Evolutionary conservation across 169 alveolate genomes (phyloP).

Genomic region (Cryptosporidium baileyi): DNA sequence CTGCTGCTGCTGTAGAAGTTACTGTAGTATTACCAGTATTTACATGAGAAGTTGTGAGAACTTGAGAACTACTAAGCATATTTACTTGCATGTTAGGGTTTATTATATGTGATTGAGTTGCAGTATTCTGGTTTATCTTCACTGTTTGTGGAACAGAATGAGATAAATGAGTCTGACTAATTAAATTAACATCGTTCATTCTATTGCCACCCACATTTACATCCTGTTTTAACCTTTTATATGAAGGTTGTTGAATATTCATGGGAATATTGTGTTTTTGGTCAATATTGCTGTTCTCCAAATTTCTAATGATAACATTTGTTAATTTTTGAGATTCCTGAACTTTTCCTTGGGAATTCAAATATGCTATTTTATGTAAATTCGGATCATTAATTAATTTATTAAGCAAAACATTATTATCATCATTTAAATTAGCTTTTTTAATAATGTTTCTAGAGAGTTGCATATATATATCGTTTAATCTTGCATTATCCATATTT

Average conservation of each 20-base stretch:
- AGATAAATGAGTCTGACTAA: neutral
- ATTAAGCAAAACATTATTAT: neutral
- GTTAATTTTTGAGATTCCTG: slow-evolving; percentile 38
- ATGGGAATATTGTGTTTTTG: neutral
- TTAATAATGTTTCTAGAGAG: slow-evolving; percentile 9
- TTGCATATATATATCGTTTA: neutral
- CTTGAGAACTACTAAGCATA: neutral
- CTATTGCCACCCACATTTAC: neutral
- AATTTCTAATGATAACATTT: neutral
- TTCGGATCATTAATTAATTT: slow-evolving; percentile 29
- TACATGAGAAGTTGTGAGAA: neutral
- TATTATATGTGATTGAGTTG: neutral
- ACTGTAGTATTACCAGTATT: neutral
- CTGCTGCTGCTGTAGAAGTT: slow-evolving; percentile 3
- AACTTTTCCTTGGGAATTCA: slow-evolving; percentile 33
- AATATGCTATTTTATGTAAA: slow-evolving; percentile 36
- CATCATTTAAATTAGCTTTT: slow-evolving; percentile 18
- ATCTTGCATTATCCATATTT: neutral
- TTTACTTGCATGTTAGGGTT: neutral
- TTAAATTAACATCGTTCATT: neutral
- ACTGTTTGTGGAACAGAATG: slow-evolving; percentile 4
- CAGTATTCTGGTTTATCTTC: neutral
- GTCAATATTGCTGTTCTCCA: slow-evolving; percentile 9
- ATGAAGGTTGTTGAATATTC: neutral
- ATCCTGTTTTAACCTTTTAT: slow-evolving; percentile 43